Evolutionary conservation across 2,329 filamentous ascomycete species (phyloP), one percentile per base, ranked within the genome.

Genomic region (Ophiobolus disseminans): DNA sequence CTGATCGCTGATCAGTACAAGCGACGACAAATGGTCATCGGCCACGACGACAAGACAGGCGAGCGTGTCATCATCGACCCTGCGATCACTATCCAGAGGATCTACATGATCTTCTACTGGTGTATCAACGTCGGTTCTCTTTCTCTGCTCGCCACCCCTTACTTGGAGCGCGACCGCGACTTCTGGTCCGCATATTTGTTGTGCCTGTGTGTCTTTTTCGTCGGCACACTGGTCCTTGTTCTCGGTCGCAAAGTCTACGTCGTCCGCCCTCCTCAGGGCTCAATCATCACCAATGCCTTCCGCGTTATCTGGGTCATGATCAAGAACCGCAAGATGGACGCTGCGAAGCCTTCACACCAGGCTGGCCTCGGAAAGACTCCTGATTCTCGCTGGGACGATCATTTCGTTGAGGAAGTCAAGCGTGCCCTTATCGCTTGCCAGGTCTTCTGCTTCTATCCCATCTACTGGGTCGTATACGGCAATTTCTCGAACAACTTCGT

Each of bases 101-200:
- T 80, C 48, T 78, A 78, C 69, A 77, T 77, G 84, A 82, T 89
- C 65, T 90, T 89, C 75, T 90, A 90, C 73, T 69, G 81, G 69
- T 87, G 84, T 73, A 89, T 90, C 74, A 90, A 91, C 73, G 60
- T 90, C 20, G 88, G 88, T 25, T 83, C 85, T 7, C 79, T 91
- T 11, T 88, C 85, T 0, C 76, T 85, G 37, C 80, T 90, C 53
- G 86, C 84, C 5, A 90, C 86, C 1, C 85, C 84, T 0, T 87
- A 87, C 70, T 83, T 90, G 80, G 88, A 91, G 70, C 76, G 82
- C 51, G 82, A 88, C 65, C 70, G 86, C 53, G 86, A 85, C 11
- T 91, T 89, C 74, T 86, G 88, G 87, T 81, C 82, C 1, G 87
- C 85, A 1, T 90, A 80, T 63, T 70, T 87, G 21, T 73, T 88